A percentile compares a stretch with the other conserved stretches of the same genome.
These are phyloP conservation scores for Marsdenia floribunda DNA, from an alignment of 257 asterid species.

Conservation along the genomic window DNA sequence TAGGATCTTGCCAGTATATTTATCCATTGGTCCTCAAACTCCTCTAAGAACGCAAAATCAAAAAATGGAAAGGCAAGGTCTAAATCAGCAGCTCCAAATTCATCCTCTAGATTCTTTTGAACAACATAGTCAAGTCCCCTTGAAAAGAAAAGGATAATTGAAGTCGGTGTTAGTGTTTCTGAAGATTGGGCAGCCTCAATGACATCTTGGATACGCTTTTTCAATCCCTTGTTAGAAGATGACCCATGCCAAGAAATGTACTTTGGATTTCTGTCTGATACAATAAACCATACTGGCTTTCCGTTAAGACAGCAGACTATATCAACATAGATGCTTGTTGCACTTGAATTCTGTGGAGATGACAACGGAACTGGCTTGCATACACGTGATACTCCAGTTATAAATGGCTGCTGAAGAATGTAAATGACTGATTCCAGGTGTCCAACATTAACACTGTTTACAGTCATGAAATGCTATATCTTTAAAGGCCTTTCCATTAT, in stretches of 20 bases:
- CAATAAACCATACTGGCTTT: constrained; percentile 83
- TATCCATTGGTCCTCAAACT: constrained; percentile 58
- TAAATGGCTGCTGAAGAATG: constrained; percentile 59
- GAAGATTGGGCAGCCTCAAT: constrained; percentile 63
- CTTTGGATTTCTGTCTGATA: constrained; percentile 76
- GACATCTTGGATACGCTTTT: constrained; percentile 34
- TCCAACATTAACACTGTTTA: constrained; percentile 71
- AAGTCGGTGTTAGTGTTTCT: constrained; percentile 52
- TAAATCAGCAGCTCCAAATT: constrained; percentile 45
- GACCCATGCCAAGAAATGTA: constrained; percentile 48
- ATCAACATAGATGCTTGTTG: constrained; percentile 51
- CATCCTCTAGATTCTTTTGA: constrained; percentile 35
- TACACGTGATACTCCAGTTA: constrained; percentile 74
- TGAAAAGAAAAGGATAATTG: constrained; percentile 63
- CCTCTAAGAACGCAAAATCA: constrained; percentile 25
- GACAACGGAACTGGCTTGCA: constrained; percentile 52
- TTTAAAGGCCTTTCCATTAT: neutral
- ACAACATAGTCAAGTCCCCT: constrained; percentile 48
- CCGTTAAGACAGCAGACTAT: constrained; percentile 62
- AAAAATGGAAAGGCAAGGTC: constrained; percentile 39
- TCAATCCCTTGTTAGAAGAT: constrained; percentile 45
- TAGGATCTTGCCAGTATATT: constrained; percentile 51
- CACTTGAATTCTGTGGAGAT: constrained; percentile 12
- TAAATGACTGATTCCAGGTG: constrained; percentile 74
- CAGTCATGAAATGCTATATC: constrained; percentile 7